Evolutionary conservation across 108 stramenopile species (phyloP).

Genomic region (Skeletonema potamos): DNA sequence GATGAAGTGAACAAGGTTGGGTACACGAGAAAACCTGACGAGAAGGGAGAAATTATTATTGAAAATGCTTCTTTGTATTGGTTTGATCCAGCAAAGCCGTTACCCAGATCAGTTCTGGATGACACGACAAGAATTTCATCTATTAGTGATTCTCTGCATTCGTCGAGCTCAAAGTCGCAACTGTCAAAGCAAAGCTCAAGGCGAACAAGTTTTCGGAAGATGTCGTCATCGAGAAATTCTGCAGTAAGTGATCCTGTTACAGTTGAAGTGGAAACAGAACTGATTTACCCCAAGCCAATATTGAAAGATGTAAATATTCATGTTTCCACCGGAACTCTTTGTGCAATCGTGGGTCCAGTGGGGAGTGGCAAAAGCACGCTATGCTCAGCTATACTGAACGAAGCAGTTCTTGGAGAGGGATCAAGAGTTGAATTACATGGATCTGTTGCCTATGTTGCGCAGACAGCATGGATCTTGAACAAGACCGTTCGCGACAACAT

Average conservation of each 20-base stretch:
- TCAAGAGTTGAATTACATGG: constrained; percentile 56
- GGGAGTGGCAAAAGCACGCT: constrained; percentile 83
- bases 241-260: not conserved
- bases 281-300: constrained; percentile 53
- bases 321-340: constrained; percentile 68
- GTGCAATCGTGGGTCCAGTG: constrained; percentile 85
- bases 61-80: constrained; percentile 69
- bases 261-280: constrained; percentile 15
- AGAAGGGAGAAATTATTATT: constrained; percentile 48
- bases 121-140: constrained; percentile 15
- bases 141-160: not conserved
- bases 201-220: not conserved
- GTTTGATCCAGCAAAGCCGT: constrained; percentile 59
- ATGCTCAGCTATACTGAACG: constrained; percentile 73
- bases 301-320: constrained; percentile 42
- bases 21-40: constrained; percentile 42
- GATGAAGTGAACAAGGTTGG: constrained; percentile 41
- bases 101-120: constrained; percentile 24
- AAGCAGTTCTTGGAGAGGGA: constrained; percentile 58
- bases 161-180: not conserved
- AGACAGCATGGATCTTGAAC: constrained; percentile 93
- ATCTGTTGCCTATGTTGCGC: constrained; percentile 79
- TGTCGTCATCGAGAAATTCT: not conserved
- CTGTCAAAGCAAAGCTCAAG: constrained; percentile 1
- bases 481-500: constrained; percentile 93